These are phyloP conservation scores for Trametes sanguinea DNA, from an alignment of 768 basidiomycete species.

Conservation along the genomic window DNA sequence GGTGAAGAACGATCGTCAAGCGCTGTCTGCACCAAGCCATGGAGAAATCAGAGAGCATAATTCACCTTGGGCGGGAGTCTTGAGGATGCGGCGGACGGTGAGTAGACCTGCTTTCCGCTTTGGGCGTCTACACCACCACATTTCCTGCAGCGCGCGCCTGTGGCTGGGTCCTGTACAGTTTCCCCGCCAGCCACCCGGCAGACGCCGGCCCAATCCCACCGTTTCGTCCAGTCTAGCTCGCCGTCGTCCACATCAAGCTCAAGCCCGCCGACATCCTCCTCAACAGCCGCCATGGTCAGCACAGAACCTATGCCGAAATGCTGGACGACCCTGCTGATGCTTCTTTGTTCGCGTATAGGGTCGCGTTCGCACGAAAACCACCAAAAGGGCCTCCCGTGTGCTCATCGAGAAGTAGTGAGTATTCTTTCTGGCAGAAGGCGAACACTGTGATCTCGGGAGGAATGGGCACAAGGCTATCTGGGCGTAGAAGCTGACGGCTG, in stretches of 20 bases:
- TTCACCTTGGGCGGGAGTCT: slow-evolving; percentile 47
- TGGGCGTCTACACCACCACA: slow-evolving; percentile 6
- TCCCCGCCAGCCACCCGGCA: slow-evolving; percentile 36
- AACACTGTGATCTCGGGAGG: neutral
- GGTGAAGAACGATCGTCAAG: slow-evolving; percentile 25
- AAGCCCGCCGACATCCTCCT: slow-evolving; percentile 29
- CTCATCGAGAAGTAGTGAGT: slow-evolving; percentile 99
- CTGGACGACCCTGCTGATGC: neutral
- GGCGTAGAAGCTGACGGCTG: slow-evolving; percentile 2
- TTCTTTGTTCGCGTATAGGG: slow-evolving; percentile 56
- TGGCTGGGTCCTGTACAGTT: slow-evolving; percentile 41
- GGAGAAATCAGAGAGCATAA: slow-evolving; percentile 31
- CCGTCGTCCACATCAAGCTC: slow-evolving; percentile 28
- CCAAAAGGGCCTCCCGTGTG: slow-evolving; percentile 98
- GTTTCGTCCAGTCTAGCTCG: slow-evolving; percentile 16
- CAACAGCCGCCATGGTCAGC: slow-evolving; percentile 18
- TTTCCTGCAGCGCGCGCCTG: slow-evolving; percentile 10
- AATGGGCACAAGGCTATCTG: neutral
- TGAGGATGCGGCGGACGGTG: slow-evolving; percentile 27
- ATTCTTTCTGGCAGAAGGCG: neutral
- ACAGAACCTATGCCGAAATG: slow-evolving; percentile 10
- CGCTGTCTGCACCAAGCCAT: slow-evolving; percentile 20
- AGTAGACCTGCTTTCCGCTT: slow-evolving; percentile 12
- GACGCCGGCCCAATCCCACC: slow-evolving; percentile 24
- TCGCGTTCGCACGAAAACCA: slow-evolving; percentile 99